A percentile compares a stretch with the other conserved stretches of the same genome.
phyloP scores from a whole-genome alignment of 805 yeast species.

The Candida bentonensis region DNA sequence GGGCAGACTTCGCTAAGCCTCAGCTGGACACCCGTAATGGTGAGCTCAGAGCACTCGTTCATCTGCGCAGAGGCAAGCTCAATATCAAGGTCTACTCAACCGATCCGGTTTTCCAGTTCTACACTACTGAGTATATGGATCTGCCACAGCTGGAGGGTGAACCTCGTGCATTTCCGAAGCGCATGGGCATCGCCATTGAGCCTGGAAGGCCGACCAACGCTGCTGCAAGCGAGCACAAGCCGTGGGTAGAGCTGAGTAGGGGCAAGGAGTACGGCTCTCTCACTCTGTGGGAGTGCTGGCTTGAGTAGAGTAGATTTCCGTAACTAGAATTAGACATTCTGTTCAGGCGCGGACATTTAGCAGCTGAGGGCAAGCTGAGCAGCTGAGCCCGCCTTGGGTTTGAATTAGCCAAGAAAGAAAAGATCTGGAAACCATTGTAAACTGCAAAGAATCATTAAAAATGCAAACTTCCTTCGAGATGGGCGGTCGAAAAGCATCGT shows the following conservation, averaged over 20 bases:
- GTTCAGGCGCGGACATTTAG: too few relatives aligned
- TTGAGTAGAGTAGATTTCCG: not conserved
- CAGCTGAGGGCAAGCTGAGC: too few relatives aligned
- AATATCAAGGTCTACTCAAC: constrained; percentile 35
- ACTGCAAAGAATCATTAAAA: too few relatives aligned
- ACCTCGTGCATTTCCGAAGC: constrained; percentile 16
- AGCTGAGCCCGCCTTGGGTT: too few relatives aligned
- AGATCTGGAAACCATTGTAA: too few relatives aligned
- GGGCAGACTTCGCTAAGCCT: constrained; percentile 10
- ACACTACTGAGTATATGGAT: constrained; percentile 42
- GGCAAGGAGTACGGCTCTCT: constrained; percentile 40
- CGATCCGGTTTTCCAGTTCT: constrained; percentile 54
- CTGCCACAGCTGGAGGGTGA: constrained; percentile 21
- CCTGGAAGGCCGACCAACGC: constrained; percentile 48
- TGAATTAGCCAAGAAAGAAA: too few relatives aligned
- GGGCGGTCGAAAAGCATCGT: too few relatives aligned
- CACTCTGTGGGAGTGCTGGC: not conserved
- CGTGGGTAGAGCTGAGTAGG: constrained; percentile 33
- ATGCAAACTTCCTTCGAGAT: too few relatives aligned
- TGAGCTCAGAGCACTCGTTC: constrained; percentile 25
- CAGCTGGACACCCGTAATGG: constrained; percentile 34
- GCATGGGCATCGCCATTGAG: constrained; percentile 48
- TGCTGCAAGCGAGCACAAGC: constrained; percentile 33
- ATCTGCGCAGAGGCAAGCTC: constrained; percentile 28
- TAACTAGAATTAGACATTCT: too few relatives aligned